Evolutionary conservation across 257 asterid genomes (phyloP).

Genomic region (Solanum paucissectum): DNA sequence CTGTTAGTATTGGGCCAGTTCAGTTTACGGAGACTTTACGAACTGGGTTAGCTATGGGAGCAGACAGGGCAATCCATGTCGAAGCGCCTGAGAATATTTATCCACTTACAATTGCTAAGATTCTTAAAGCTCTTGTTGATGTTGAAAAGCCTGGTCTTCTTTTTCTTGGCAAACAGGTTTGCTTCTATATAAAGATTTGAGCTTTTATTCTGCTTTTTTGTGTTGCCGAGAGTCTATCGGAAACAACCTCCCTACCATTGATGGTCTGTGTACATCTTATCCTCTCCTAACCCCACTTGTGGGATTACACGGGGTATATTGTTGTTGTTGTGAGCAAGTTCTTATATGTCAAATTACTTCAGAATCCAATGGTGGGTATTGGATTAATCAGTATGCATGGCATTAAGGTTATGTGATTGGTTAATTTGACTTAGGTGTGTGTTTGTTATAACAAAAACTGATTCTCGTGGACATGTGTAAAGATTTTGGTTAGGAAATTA

Average conservation of each 20-base stretch:
- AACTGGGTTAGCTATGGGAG: slow-evolving; percentile 99
- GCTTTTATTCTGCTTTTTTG: not conserved
- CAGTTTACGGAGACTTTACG: slow-evolving; percentile 77
- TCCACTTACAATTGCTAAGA: slow-evolving; percentile 84
- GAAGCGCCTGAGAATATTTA: slow-evolving; percentile 49
- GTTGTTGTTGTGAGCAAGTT: not conserved
- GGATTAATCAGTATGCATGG: not conserved
- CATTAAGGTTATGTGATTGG: not conserved
- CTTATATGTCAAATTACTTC: not conserved
- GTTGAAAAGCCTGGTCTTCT: slow-evolving; percentile 75
- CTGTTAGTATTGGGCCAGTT: slow-evolving; percentile 71
- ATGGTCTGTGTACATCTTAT: no score
- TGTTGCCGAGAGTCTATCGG: accelerated
- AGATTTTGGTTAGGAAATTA: not conserved
- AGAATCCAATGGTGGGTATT: not conserved
- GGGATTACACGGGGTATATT: no score
- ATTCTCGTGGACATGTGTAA: not conserved
- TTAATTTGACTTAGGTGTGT: not conserved
- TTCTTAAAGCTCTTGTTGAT: slow-evolving; percentile 74
- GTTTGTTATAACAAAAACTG: not conserved
- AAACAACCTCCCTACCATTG: not conserved
- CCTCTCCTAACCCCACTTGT: no score
- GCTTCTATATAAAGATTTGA: not conserved
- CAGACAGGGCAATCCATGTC: slow-evolving; percentile 90
- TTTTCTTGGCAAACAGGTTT: slow-evolving; percentile 89